Percentiles rank a stretch among this genome's conserved stretches.
Evolutionary conservation across 805 yeast genomes (phyloP).

Genomic region (Ogataea wickerhamii): DNA sequence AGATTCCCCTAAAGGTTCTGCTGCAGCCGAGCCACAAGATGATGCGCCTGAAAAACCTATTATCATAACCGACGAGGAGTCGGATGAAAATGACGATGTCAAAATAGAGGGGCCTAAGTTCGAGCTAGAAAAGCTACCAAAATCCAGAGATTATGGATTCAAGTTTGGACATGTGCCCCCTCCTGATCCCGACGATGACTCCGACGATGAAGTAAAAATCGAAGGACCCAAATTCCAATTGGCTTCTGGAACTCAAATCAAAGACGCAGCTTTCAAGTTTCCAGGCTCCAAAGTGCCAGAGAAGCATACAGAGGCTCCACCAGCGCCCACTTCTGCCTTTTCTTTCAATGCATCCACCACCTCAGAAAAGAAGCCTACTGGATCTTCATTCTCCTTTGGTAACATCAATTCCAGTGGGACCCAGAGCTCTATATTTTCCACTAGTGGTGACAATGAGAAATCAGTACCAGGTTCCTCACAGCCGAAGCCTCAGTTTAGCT

Average conservation of each 20-base stretch:
- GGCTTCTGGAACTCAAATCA: slow-evolving; percentile 34
- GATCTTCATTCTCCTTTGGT: no score
- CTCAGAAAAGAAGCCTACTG: slow-evolving; percentile 6
- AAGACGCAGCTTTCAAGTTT: slow-evolving; percentile 31
- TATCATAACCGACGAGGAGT: slow-evolving; percentile 19
- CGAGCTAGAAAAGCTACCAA: slow-evolving; percentile 43
- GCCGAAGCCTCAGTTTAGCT: no score
- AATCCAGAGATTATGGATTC: slow-evolving; percentile 48
- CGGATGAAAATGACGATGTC: slow-evolving; percentile 45
- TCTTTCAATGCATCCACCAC: slow-evolving; percentile 8
- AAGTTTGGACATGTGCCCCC: slow-evolving; percentile 38
- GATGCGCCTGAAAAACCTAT: not conserved
- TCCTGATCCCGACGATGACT: slow-evolving; percentile 37
- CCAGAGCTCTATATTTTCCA: no score
- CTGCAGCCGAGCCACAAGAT: slow-evolving; percentile 1
- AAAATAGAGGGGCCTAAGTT: slow-evolving; percentile 73
- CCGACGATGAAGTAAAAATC: slow-evolving; percentile 61
- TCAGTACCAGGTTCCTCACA: no score
- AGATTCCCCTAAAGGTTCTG: not conserved
- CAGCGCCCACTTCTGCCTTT: no score
- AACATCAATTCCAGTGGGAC: no score
- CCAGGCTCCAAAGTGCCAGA: slow-evolving; percentile 6
- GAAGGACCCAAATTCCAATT: slow-evolving; percentile 69
- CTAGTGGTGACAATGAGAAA: no score
- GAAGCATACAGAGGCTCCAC: no score